These are phyloP conservation scores for Jackrogersella multiformis DNA, from an alignment of 495 filamentous ascomycete species.

Conservation along the genomic window DNA sequence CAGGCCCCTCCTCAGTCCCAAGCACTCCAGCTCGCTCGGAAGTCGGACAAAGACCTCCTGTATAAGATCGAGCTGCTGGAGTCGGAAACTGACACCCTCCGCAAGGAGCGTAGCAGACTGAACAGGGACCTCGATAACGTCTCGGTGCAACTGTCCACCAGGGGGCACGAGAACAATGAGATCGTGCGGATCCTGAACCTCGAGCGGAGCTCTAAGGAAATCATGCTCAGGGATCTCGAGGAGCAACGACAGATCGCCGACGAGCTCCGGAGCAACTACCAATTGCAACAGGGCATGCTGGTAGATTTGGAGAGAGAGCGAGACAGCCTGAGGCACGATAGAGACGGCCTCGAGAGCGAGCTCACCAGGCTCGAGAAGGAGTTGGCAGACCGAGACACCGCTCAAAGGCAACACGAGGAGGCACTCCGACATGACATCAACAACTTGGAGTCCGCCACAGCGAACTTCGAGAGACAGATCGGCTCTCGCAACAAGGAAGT, in stretches of 20 bases:
- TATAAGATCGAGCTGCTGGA: conserved; percentile 55
- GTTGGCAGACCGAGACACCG: conserved; percentile 46
- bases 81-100: conserved; percentile 51
- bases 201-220: conserved; percentile 45
- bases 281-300: conserved; percentile 50
- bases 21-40: conserved; percentile 42
- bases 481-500: conserved; percentile 51
- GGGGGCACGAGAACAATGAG: conserved; percentile 41
- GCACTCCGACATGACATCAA: conserved; percentile 49
- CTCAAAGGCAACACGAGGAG: conserved; percentile 51
- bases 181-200: conserved; percentile 36
- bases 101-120: conserved; percentile 45
- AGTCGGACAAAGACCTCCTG: conserved; percentile 46
- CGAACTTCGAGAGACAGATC: conserved; percentile 50
- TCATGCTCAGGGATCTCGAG: conserved; percentile 50
- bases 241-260: conserved; percentile 54
- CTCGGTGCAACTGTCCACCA: conserved; percentile 40
- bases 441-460: conserved; percentile 47
- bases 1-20: conserved; percentile 29
- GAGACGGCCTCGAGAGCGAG: conserved; percentile 46
- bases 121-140: conserved; percentile 48
- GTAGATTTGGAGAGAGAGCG: conserved; percentile 53
- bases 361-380: conserved; percentile 47
- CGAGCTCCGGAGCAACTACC: conserved; percentile 54
- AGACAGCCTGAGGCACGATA: conserved; percentile 47